Base-by-base conservation (phyloP, 192 early-diverging fungal genomes). In the Thamnidium elegans region DNA sequence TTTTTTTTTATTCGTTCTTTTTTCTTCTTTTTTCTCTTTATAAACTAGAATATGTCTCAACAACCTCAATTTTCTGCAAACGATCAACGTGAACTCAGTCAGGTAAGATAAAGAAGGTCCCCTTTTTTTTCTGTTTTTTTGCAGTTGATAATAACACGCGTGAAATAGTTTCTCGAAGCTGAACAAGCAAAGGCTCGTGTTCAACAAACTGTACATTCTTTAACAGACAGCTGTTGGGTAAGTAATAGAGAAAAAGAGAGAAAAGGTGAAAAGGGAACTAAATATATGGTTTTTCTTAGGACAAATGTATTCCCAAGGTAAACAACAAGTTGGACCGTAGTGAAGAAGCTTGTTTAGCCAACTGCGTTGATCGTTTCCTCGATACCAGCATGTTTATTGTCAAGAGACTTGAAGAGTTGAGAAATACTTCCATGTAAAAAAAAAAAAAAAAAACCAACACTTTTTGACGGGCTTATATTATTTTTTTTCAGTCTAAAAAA, bases 341-440 rank as follows among this genome's bases (percentile, higher is more conserved):
- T 39, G 85, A 87, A 61, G 72, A 76, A 55, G 56, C 71, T 31
- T 90, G 88, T 65, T 70, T 90, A 54, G 74, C 83, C 23, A 88
- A 88, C 82, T 90, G 88, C 70, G 88, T 90, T 11, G 81, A 78
- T 14, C 81, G 88, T 48, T 90, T 90, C 64, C 69, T 90, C 19
- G 88, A 90, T 64, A 78, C 79, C 63, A 82, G 79, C 59, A 62
- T 83, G 50, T 76, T 84, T 59, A 78, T 88, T 56, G 77, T 88
- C 21, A 84, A 84, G 53, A 77, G 78, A 43, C 62, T 89, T 17
- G 76, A 80, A 50, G 79, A 81, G 23, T 45, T 72, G 48, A 58
- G 68, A 66, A 71, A 67, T 65, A 64, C 71, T 36, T 65, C 39
- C 43, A 67, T 72, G 62, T 68, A 68, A 73, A 64, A 34, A 50